Evolutionary conservation across 2,329 filamentous ascomycete genomes (phyloP), one percentile per base, ranked within the genome.

Genomic region (Purpureocillium takamizusanense): DNA sequence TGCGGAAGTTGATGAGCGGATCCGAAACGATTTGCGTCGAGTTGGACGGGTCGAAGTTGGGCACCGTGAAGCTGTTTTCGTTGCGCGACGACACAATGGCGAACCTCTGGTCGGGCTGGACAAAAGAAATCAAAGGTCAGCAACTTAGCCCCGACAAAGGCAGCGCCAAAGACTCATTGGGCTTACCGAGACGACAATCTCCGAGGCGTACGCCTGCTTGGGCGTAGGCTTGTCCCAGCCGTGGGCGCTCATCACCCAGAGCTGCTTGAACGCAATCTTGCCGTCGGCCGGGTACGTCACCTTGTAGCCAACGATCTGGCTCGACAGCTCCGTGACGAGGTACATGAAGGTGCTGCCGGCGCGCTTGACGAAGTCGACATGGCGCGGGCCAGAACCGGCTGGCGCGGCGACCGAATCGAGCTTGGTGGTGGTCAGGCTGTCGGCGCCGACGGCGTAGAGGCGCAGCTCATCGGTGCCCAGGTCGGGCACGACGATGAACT

Each of bases 81-180:
- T 74, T 72, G 44, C 85, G 79, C 45, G 83, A 83, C 3, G 80
- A 82, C 31, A 83, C 70, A 47, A 83, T 66, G 37, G 88, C 54
- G 62, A 78, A 84, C 28, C 69, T 72, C 42, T 69, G 63, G 50
- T 78, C 73, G 35, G 75, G 72, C 75, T 78, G 38, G 15, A 35
- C 6, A 6, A 30, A 14, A 13, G 28, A 13, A 6, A 30, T 6
- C 6, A 12, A 7, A 13, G 6, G 21, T 25, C 10, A 25, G 21
- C 21, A 10, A 25, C 21, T 25, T 10, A n/a, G n/a, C n/a, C n/a
- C n/a, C n/a, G n/a, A n/a, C n/a, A n/a, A n/a, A n/a, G 11, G 28
- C 28, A 30, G 28, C 28, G 11, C 16, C 7, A 14, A 4, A n/a
- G n/a, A n/a, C n/a, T n/a, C n/a, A n/a, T n/a, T n/a, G n/a, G n/a